Evolutionary conservation across 352 stramenopile species (phyloP).

Genomic region (Phytophthora capsici): DNA sequence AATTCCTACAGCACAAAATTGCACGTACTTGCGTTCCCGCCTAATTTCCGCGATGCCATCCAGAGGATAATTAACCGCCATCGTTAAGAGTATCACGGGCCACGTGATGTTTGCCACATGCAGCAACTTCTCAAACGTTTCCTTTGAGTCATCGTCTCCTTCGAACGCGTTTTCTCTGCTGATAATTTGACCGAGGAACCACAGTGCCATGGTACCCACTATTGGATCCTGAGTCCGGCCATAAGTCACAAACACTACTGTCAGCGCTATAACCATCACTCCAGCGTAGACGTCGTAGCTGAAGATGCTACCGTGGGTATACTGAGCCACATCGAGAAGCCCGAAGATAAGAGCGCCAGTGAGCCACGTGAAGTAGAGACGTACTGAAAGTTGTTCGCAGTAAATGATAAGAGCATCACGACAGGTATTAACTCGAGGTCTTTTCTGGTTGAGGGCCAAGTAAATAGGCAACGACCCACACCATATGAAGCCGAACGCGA

Average conservation of each 20-base stretch:
- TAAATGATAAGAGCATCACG: too few relatives aligned
- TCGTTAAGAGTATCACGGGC: too few relatives aligned
- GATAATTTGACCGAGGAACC: constrained; percentile 20
- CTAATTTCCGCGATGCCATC: too few relatives aligned
- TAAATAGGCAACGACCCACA: constrained; percentile 14
- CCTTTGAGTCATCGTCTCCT: constrained; percentile 3
- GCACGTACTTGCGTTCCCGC: too few relatives aligned
- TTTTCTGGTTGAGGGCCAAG: constrained; percentile 7
- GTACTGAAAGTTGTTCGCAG: too few relatives aligned
- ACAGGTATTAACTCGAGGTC: too few relatives aligned
- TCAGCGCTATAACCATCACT: constrained; percentile 10
- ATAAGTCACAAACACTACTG: constrained; percentile 11
- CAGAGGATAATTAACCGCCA: too few relatives aligned
- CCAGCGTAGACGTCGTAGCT: constrained; percentile 15
- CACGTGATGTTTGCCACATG: not conserved
- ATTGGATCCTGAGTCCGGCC: constrained; percentile 12
- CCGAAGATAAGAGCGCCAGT: constrained; percentile 26
- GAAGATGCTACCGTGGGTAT: constrained; percentile 36
- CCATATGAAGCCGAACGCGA: constrained; percentile 6
- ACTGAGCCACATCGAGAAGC: constrained; percentile 35
- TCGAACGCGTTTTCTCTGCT: constrained; percentile 3
- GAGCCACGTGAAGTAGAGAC: constrained; percentile 29
- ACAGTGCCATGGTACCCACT: constrained; percentile 1
- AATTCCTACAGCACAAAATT: too few relatives aligned
- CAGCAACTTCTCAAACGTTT: constrained; percentile 24